Base-by-base conservation (phyloP, 1,284 basidiomycete genomes). In the Schizophyllum amplum region DNA sequence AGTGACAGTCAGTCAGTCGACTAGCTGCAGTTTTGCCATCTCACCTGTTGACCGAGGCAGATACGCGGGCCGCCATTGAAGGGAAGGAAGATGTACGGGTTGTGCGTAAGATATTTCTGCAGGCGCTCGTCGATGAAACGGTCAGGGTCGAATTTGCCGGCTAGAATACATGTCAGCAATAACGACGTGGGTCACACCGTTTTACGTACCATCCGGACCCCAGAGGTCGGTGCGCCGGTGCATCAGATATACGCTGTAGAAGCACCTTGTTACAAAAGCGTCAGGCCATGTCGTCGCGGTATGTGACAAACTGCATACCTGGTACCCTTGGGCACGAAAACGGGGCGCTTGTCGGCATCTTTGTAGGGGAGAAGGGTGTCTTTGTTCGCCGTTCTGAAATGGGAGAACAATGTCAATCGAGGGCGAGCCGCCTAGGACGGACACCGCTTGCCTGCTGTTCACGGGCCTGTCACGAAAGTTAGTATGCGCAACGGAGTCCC, bases 361-460 rank as follows among this genome's bases (percentile, higher is more conserved):
- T 11, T 11, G 42, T 46, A 11, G 11, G 42, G 42, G 11, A 46
- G n/a, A 46, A n/a, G 11, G 42, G 42, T 46, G 42, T 46, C 42
- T 11, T n/a, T 11, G 11, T 46, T 46, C 11, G 42, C 42, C 11
- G 42, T 46, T 46, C 42, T 46, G 42, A 46, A 11, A n/a, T n/a
- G n/a, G n/a, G n/a, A 11, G 42, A 11, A 11, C 11, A 11, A n/a
- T n/a, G n/a, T n/a, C n/a, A n/a, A n/a, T n/a, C n/a, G n/a, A n/a
- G n/a, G n/a, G n/a, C n/a, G n/a, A n/a, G n/a, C n/a, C n/a, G n/a
- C n/a, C n/a, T n/a, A n/a, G n/a, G n/a, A n/a, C n/a, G n/a, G n/a
- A n/a, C n/a, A n/a, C n/a, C n/a, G n/a, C n/a, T 17, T 63, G 75
- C 75, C 80, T 69, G 22, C 75, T 50, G 60, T 82, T 78, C 56